Conservation (phyloP, 2,329 filamentous ascomycete species). For the Rugonectria rugulosa region DNA sequence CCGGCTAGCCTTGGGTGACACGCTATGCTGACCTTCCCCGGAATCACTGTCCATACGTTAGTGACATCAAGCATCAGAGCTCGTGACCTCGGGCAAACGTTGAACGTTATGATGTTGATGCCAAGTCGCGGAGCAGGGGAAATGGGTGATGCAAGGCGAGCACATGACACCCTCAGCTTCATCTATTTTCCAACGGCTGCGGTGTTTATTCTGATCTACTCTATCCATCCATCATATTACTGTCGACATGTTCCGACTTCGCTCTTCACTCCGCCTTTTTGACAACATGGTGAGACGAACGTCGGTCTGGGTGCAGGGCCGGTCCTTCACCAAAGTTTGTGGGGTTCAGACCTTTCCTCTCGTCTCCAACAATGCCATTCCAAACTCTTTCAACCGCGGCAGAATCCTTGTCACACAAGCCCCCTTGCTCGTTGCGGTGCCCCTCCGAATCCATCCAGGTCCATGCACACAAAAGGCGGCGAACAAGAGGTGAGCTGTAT, state of each 20-base stretch:
- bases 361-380: constrained; percentile 1
- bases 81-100: constrained; percentile 32
- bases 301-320: constrained; percentile 11
- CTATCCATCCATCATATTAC: too few relatives aligned
- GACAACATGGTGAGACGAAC: not conserved
- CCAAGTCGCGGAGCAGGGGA: too few relatives aligned
- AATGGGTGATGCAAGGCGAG: too few relatives aligned
- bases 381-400: not conserved
- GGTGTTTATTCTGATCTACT: too few relatives aligned
- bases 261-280: too few relatives aligned
- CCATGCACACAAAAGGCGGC: constrained; percentile 2
- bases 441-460: constrained; percentile 1
- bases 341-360: constrained; percentile 12
- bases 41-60: constrained; percentile 24
- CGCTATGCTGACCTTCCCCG: constrained; percentile 21
- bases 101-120: too few relatives aligned
- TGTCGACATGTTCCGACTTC: too few relatives aligned
- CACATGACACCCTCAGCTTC: too few relatives aligned
- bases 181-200: too few relatives aligned
- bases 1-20: constrained; percentile 2
- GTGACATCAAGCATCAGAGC: constrained; percentile 27
- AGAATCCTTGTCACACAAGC: constrained; percentile 1
- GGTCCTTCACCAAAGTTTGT: constrained; percentile 4
- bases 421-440: constrained; percentile 3
- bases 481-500: not conserved